phyloP scores from a whole-genome alignment of 2,329 filamentous ascomycete genomes.

The Chrysoporthe austroafricana region DNA sequence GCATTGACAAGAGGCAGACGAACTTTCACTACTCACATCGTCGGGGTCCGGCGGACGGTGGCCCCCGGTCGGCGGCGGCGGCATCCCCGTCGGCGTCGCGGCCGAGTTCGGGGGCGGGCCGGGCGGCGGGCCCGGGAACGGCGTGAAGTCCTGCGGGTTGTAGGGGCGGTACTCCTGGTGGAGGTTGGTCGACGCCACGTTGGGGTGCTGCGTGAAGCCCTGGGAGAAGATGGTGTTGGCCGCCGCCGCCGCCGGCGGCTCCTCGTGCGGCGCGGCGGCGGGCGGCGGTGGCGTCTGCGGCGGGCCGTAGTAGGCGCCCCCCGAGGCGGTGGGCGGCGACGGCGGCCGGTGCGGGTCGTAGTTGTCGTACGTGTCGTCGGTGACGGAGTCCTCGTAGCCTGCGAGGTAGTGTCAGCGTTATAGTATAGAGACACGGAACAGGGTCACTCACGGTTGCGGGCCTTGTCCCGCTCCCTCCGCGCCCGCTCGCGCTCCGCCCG shows the following conservation, averaged over 20 bases:
- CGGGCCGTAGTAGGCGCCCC: slow-evolving; percentile 54
- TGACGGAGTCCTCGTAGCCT: slow-evolving; percentile 44
- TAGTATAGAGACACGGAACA: too few relatives aligned
- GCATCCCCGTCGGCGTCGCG: slow-evolving; percentile 30
- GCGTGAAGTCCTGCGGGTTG: slow-evolving; percentile 46
- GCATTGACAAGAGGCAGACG: slow-evolving; percentile 22
- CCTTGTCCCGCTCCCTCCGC: slow-evolving; percentile 42
- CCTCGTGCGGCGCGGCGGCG: slow-evolving; percentile 16
- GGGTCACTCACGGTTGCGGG: slow-evolving; percentile 40
- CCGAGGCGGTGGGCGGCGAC: slow-evolving; percentile 55
- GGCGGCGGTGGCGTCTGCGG: slow-evolving; percentile 12
- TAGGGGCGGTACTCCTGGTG: slow-evolving; percentile 45
- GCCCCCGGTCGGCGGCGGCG: slow-evolving; percentile 32
- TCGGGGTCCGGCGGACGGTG: slow-evolving; percentile 27
- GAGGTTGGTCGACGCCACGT: slow-evolving; percentile 38
- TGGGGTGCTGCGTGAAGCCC: slow-evolving; percentile 44
- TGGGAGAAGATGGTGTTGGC: slow-evolving; percentile 26
- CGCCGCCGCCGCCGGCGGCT: slow-evolving; percentile 13
- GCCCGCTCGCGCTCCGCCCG: slow-evolving; percentile 35
- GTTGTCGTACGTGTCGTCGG: slow-evolving; percentile 43
- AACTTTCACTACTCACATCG: slow-evolving; percentile 28
- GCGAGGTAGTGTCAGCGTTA: slow-evolving; percentile 21
- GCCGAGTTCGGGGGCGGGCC: slow-evolving; percentile 36
- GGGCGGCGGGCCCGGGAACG: slow-evolving; percentile 46
- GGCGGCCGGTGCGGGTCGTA: slow-evolving; percentile 40